phyloP scores from a whole-genome alignment of 2,329 filamentous ascomycete species.

The Colletotrichum sp. region DNA sequence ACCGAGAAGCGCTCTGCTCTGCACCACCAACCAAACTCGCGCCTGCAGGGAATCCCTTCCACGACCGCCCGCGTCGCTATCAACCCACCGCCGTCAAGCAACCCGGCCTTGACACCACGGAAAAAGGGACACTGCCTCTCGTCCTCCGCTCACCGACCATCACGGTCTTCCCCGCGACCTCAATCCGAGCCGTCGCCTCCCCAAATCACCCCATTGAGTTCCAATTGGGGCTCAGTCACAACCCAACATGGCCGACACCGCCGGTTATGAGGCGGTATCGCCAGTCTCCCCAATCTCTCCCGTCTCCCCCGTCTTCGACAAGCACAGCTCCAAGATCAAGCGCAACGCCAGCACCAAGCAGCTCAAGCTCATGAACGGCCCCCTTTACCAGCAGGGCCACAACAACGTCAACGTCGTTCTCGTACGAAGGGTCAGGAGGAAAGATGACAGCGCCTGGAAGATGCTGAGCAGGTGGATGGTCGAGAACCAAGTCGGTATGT shows the following conservation, averaged over 20 bases:
- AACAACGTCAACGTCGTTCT: constrained; percentile 54
- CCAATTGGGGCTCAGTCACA: constrained; percentile 7
- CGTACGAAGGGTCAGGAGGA: constrained; percentile 63
- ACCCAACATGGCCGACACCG: constrained; percentile 16
- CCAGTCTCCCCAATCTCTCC: not conserved
- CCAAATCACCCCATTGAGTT: constrained; percentile 1
- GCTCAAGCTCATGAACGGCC: constrained; percentile 53
- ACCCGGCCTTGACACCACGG: not conserved
- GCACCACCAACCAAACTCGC: not conserved
- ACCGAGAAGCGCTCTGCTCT: constrained; percentile 3
- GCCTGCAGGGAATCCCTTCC: not conserved
- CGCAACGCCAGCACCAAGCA: constrained; percentile 20
- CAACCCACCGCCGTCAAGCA: not conserved
- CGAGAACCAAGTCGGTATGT: constrained; percentile 80
- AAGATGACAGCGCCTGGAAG: constrained; percentile 66
- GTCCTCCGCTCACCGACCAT: not conserved
- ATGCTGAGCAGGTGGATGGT: constrained; percentile 73
- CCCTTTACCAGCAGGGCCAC: constrained; percentile 62
- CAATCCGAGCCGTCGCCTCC: not conserved
- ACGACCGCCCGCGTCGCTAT: not conserved
- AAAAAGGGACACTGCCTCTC: not conserved
- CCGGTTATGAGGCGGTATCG: constrained; percentile 5
- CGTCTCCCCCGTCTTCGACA: not conserved
- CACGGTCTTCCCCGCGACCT: not conserved
- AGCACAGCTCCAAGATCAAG: constrained; percentile 3